Evolutionary conservation across 1,284 basidiomycete genomes (phyloP), one percentile per base, ranked within the genome.

Genomic region (Fomitopsis betulina): DNA sequence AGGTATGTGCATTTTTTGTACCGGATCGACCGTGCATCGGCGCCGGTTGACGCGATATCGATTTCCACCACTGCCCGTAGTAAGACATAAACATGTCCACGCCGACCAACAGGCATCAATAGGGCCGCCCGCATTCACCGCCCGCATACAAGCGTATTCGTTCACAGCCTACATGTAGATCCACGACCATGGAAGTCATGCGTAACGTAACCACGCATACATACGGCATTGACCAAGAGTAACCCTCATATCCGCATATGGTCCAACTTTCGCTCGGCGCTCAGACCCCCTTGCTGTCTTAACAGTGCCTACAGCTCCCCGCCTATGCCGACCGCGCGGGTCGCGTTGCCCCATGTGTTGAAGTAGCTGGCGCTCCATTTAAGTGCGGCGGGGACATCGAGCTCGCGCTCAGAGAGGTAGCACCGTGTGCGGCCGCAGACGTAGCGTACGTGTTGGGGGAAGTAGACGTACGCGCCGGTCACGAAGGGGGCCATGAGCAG

Each of bases 351-450:
- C 47, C 47, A 50, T 9, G 47, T 30, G 5, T 30, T 32, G n/a
- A 51, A 27, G 17, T 35, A 49, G 27, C 47, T 30, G 23, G 57
- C 32, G 47, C 45, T 54, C 57, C 57, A 58, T n/a, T 35, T 53
- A 23, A 27, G 45, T 9, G 58, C 38, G 30, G 58, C 38, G 37
- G 53, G 21, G 1, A 58, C 52, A 17, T 49, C 54, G 10, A 62
- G 35, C 49, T 75, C 72, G 53, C 62, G 58, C 12, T 74, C 75
- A 40, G 73, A 65, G 59, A 77, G 58, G 63, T 77, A 78, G 65
- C 74, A 78, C 40, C 64, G 58, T 51, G 71, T 65, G n/a, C 76
- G 72, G 19, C 64, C 60, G 49, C 67, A 64, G 19, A 76, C 58
- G 47, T 68, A 67, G 17, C 63, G 56, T 45, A 73, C 45, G 57